Evolutionary conservation across 2,329 filamentous ascomycete species (phyloP).

Genomic region (Pseudophaeomoniella oleicola): DNA sequence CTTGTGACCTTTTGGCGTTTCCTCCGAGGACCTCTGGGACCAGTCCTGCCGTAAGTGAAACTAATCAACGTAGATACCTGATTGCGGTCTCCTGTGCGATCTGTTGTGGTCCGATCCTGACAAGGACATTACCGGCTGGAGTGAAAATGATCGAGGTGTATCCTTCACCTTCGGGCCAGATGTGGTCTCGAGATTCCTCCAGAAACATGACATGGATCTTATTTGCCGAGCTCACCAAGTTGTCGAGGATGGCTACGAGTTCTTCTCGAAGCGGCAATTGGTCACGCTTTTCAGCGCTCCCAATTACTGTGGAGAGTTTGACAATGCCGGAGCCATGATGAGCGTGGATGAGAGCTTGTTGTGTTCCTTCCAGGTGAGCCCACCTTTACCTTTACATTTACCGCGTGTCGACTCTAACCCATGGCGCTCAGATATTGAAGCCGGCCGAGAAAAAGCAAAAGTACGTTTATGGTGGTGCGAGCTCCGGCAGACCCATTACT

Average conservation of each 20-base stretch:
- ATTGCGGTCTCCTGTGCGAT: conserved; percentile 94
- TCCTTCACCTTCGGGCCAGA: conserved; percentile 98
- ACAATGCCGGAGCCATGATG: conserved; percentile 99
- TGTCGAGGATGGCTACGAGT: conserved; percentile 97
- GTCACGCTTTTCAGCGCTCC: conserved; percentile 96
- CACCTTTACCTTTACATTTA: conserved; percentile 1
- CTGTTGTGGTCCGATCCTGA: conserved; percentile 97
- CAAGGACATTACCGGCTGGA: conserved; percentile 98
- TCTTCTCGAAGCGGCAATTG: conserved; percentile 96
- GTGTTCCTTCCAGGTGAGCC: conserved; percentile 87
- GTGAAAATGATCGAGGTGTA: conserved; percentile 95
- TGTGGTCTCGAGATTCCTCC: conserved; percentile 90
- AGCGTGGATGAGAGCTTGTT: conserved; percentile 96
- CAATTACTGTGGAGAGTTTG: conserved; percentile 99
- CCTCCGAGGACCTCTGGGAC: conserved; percentile 3
- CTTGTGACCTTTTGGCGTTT: conserved; percentile 1
- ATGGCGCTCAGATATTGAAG: conserved; percentile 66
- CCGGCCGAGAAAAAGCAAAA: conserved; percentile 99
- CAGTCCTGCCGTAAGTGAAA: not conserved
- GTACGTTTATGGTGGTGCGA: conserved; percentile 72
- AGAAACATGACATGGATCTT: conserved; percentile 99
- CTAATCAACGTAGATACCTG: conserved; percentile 58
- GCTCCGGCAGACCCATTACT: conserved; percentile 55
- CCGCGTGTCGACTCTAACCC: conserved; percentile 5
- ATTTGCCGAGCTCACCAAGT: conserved; percentile 98